phyloP scores from a whole-genome alignment of 73 alveolate species.

The Paramecium primaurelia region DNA sequence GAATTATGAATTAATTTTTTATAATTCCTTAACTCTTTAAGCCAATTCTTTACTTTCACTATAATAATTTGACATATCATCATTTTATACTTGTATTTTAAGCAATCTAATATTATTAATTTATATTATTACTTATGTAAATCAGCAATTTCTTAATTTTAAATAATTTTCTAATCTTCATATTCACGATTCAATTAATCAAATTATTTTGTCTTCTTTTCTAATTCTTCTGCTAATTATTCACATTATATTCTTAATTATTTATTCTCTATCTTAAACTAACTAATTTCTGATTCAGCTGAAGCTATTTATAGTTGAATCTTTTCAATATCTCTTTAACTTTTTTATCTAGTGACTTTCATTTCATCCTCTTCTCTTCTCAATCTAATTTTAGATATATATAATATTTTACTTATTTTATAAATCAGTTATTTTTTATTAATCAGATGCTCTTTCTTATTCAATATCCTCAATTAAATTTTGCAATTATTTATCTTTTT shows the following conservation, averaged over 20 bases:
- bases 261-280: constrained; percentile 4
- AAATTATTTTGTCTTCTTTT: not conserved
- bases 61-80: not conserved
- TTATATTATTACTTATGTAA: not conserved
- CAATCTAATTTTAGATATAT: not conserved
- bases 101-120: not conserved
- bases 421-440: not conserved
- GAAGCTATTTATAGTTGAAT: constrained; percentile 9
- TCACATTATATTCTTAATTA: constrained; percentile 28
- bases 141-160: constrained; percentile 38
- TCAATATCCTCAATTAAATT: constrained; percentile 45
- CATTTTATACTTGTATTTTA: not conserved
- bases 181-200: not conserved
- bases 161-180: not conserved
- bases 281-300: constrained; percentile 14
- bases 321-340: constrained; percentile 14
- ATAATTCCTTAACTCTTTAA: constrained; percentile 5
- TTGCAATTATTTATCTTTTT: constrained; percentile 33
- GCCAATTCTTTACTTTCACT: constrained; percentile 21
- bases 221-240: constrained; percentile 42
- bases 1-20: constrained; percentile 12
- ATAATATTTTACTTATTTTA: not conserved
- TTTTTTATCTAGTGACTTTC: not conserved
- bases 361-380: constrained; percentile 25
- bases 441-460: not conserved